Evolutionary conservation across 2,329 filamentous ascomycete species (phyloP).

Genomic region (Monilinia fructigena): DNA sequence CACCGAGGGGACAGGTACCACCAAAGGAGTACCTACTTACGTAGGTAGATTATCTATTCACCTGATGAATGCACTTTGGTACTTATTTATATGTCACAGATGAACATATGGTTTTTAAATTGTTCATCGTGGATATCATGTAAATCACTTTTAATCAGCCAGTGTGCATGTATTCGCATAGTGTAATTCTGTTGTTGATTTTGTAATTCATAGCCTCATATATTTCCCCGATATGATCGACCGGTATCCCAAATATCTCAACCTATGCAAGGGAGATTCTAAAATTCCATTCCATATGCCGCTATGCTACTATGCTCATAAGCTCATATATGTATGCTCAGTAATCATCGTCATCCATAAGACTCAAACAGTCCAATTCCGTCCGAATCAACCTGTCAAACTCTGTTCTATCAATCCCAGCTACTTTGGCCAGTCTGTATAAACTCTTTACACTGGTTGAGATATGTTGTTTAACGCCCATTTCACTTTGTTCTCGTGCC

Average conservation of each 20-base stretch:
- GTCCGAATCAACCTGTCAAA: slow-evolving; percentile 70
- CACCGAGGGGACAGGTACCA: not conserved
- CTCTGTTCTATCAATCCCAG: slow-evolving; percentile 71
- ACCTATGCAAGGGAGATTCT: not conserved
- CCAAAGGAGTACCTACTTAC: no score
- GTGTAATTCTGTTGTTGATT: not conserved
- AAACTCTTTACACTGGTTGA: slow-evolving; percentile 75
- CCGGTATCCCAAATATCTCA: not conserved
- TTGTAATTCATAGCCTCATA: not conserved
- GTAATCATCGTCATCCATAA: slow-evolving; percentile 58
- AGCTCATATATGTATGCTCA: not conserved
- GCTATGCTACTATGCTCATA: not conserved
- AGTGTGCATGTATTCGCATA: not conserved
- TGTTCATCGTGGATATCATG: no score
- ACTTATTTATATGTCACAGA: no score
- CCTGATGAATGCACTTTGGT: not conserved
- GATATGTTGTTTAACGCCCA: slow-evolving; percentile 76
- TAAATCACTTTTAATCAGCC: not conserved
- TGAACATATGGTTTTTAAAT: no score
- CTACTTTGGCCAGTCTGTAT: slow-evolving; percentile 66
- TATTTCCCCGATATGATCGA: not conserved
- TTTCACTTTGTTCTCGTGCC: slow-evolving; percentile 61
- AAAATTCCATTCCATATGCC: slow-evolving; percentile 8
- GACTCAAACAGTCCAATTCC: slow-evolving; percentile 67
- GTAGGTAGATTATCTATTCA: no score